phyloP scores from a whole-genome alignment of 2,329 filamentous ascomycete species.

The Talaromyces funiculosus region DNA sequence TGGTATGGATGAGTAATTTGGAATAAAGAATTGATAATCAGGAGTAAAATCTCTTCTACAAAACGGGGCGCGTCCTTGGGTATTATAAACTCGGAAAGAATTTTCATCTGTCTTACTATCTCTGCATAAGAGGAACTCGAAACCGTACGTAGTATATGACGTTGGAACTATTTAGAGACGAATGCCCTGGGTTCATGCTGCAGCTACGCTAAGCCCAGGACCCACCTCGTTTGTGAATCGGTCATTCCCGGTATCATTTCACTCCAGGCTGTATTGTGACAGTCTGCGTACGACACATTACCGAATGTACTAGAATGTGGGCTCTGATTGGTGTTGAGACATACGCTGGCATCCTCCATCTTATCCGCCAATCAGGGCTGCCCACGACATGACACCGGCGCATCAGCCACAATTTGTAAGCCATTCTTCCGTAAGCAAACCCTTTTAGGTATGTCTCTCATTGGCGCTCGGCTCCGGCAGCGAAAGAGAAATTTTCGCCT shows the following conservation, averaged over 20 bases:
- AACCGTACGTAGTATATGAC: not conserved
- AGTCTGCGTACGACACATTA: not conserved
- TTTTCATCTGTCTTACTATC: not conserved
- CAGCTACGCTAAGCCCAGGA: not conserved
- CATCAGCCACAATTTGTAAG: constrained; percentile 8
- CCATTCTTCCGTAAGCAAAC: not conserved
- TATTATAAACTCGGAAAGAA: not conserved
- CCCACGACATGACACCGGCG: not conserved
- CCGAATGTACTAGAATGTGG: not conserved
- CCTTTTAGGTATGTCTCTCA: not conserved
- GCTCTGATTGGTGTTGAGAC: not conserved
- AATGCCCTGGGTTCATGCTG: not conserved
- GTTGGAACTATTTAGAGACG: constrained; percentile 4
- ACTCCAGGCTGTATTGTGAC: not conserved
- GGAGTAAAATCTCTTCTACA: not conserved
- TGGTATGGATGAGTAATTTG: not conserved
- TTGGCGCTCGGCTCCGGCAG: not conserved
- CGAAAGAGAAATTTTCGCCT: not conserved
- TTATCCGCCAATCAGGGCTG: not conserved
- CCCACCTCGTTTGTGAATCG: not conserved
- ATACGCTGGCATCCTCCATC: not conserved
- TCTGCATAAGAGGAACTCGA: not conserved
- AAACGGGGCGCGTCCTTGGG: not conserved
- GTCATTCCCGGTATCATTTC: not conserved
- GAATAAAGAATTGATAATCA: not conserved